A percentile compares a stretch with the other conserved stretches of the same genome.
Evolutionary conservation across 2,329 filamentous ascomycete genomes (phyloP).

Genomic region (Capronia epimyces): DNA sequence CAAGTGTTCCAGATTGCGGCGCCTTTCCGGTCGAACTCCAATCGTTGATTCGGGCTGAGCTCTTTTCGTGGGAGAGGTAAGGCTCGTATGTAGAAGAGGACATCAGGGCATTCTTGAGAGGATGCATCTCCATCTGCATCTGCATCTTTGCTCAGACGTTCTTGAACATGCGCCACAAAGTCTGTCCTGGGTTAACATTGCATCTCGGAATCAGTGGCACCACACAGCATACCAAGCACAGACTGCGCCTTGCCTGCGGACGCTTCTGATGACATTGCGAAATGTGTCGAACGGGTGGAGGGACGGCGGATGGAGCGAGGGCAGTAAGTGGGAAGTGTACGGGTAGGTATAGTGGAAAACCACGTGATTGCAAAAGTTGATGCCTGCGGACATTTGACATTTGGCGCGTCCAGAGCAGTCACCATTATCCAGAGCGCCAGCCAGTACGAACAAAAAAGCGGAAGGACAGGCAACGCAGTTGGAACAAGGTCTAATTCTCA

Average conservation of each 20-base stretch:
- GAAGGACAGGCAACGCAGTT: not conserved
- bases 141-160: slow-evolving; percentile 6
- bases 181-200: slow-evolving; percentile 22
- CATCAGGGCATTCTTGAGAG: slow-evolving; percentile 15
- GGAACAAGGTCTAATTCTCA: not conserved
- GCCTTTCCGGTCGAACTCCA: slow-evolving; percentile 32
- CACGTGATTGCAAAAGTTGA: not conserved
- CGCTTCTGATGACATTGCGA: slow-evolving; percentile 13
- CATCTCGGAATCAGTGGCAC: not conserved
- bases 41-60: slow-evolving; percentile 10
- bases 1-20: slow-evolving; percentile 39
- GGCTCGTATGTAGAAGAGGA: slow-evolving; percentile 17
- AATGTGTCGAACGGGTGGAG: not conserved
- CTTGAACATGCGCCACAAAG: slow-evolving; percentile 27
- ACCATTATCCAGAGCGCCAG: not conserved
- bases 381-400: not conserved
- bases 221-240: slow-evolving; percentile 16
- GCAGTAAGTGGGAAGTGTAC: not conserved
- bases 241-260: slow-evolving; percentile 13
- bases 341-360: not conserved
- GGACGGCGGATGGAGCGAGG: not conserved
- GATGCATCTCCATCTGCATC: not conserved
- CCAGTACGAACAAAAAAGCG: not conserved
- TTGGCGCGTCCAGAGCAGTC: not conserved
- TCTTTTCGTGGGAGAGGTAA: slow-evolving; percentile 22